Evolutionary conservation across 306 rosid species (phyloP).

Genomic region (Myrica gale): DNA sequence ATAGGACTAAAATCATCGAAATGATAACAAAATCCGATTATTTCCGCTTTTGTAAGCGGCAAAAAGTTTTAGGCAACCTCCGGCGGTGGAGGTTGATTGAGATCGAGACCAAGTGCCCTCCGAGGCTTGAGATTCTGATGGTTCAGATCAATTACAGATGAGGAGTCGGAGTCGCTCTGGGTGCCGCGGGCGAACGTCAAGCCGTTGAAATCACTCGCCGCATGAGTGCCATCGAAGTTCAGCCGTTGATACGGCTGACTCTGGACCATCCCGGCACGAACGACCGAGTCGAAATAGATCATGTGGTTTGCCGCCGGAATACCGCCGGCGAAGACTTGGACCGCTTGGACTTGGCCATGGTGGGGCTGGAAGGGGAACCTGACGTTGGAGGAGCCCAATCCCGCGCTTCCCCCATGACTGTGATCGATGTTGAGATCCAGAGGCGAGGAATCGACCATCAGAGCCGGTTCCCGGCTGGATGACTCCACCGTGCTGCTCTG

Average conservation of each 20-base stretch:
- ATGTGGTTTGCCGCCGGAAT: constrained; percentile 36
- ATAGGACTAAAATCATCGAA: constrained; percentile 24
- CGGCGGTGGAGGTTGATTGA: constrained; percentile 50
- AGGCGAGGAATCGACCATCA: constrained; percentile 62
- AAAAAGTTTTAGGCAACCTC: constrained; percentile 32
- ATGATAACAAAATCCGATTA: not conserved
- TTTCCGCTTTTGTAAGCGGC: not conserved
- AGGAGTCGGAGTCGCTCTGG: constrained; percentile 66
- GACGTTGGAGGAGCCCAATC: constrained; percentile 25
- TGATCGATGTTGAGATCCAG: constrained; percentile 59
- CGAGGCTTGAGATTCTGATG: constrained; percentile 15
- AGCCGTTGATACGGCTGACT: constrained; percentile 19
- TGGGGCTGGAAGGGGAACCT: constrained; percentile 55
- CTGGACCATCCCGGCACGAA: constrained; percentile 46
- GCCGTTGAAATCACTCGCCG: constrained; percentile 24
- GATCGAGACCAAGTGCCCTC: constrained; percentile 46
- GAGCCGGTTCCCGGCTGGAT: constrained; percentile 65
- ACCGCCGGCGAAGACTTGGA: constrained; percentile 23
- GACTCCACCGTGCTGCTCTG: constrained; percentile 98
- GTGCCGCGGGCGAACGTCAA: constrained; percentile 18
- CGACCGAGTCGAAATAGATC: constrained; percentile 42
- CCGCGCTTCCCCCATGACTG: not conserved
- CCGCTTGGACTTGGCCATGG: constrained; percentile 25
- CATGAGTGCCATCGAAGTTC: constrained; percentile 26
- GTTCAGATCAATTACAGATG: constrained; percentile 61